phyloP scores from a whole-genome alignment of 1,284 basidiomycete genomes.

The Naganishia sp. region DNA sequence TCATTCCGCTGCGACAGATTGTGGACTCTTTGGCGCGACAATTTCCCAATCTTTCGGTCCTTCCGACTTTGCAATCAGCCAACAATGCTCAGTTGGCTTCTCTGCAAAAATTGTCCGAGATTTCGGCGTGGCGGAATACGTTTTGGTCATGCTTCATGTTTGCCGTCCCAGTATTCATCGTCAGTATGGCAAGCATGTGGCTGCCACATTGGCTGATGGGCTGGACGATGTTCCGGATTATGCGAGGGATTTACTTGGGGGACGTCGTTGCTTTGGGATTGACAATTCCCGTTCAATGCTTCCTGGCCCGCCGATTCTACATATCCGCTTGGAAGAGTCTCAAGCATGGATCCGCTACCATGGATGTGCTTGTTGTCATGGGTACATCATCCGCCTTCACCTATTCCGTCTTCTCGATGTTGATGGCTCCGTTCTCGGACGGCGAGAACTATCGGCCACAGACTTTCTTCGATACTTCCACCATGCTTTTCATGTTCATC shows the following conservation, averaged over 20 bases:
- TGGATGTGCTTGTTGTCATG: constrained; percentile 90
- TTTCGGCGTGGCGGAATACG: constrained; percentile 82
- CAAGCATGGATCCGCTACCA: constrained; percentile 81
- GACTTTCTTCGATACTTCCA: constrained; percentile 97
- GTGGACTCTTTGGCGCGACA: constrained; percentile 78
- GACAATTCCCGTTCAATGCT: constrained; percentile 91
- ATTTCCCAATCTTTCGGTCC: constrained; percentile 50
- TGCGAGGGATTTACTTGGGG: constrained; percentile 73
- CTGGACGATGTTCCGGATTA: constrained; percentile 55
- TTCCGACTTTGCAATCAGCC: constrained; percentile 44
- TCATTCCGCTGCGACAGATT: constrained; percentile 78
- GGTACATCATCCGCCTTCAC: constrained; percentile 92
- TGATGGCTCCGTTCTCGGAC: constrained; percentile 66
- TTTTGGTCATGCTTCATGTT: constrained; percentile 76
- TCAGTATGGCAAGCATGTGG: constrained; percentile 81
- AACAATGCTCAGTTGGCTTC: constrained; percentile 70
- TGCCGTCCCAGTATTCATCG: constrained; percentile 87
- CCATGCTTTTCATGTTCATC: constrained; percentile 97
- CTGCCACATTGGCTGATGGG: constrained; percentile 56
- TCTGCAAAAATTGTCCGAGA: constrained; percentile 87
- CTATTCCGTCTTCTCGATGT: constrained; percentile 77
- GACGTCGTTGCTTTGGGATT: constrained; percentile 79
- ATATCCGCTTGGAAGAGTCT: constrained; percentile 85
- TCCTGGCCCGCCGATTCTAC: constrained; percentile 86
- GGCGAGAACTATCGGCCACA: constrained; percentile 70